A percentile compares a stretch with the other conserved stretches of the same genome.
phyloP scores from a whole-genome alignment of 306 rosid species.

The Ochetophila trinervis region DNA sequence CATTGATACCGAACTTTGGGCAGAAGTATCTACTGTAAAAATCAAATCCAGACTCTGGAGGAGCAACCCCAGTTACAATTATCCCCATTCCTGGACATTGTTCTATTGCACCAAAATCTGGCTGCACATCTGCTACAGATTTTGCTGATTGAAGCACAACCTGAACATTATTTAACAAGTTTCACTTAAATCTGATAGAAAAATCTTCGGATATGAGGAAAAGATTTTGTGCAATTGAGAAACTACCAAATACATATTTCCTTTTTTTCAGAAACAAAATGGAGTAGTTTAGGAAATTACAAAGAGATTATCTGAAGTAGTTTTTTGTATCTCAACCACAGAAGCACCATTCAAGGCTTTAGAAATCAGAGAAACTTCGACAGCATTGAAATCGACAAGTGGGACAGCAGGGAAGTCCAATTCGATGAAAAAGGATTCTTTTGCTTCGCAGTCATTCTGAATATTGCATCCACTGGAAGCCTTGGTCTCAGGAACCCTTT shows the following conservation, averaged over 20 bases:
- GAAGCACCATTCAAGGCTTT: constrained; percentile 47
- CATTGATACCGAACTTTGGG: constrained; percentile 61
- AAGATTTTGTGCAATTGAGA: not conserved
- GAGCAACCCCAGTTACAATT: constrained; percentile 51
- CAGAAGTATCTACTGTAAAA: constrained; percentile 57
- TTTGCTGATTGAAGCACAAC: constrained; percentile 50
- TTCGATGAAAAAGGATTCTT: constrained; percentile 37
- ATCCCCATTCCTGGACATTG: constrained; percentile 63
- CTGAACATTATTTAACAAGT: constrained; percentile 34
- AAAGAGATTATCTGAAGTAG: constrained; percentile 31
- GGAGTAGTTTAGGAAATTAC: constrained; percentile 41
- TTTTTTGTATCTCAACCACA: constrained; percentile 39
- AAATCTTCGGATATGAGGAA: not conserved
- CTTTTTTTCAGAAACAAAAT: not conserved
- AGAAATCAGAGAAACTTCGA: constrained; percentile 37
- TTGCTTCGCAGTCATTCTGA: constrained; percentile 28
- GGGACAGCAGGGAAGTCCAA: constrained; percentile 47
- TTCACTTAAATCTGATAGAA: not conserved
- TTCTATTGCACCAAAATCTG: constrained; percentile 43
- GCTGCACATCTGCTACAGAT: constrained; percentile 48
- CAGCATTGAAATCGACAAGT: constrained; percentile 28
- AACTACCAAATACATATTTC: not conserved
- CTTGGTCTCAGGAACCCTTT: constrained; percentile 22
- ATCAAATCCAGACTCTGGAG: constrained; percentile 62
- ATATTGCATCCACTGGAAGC: constrained; percentile 10